phyloP scores from a whole-genome alignment of 2,329 filamentous ascomycete genomes.

The Trichoderma atroviride region DNA sequence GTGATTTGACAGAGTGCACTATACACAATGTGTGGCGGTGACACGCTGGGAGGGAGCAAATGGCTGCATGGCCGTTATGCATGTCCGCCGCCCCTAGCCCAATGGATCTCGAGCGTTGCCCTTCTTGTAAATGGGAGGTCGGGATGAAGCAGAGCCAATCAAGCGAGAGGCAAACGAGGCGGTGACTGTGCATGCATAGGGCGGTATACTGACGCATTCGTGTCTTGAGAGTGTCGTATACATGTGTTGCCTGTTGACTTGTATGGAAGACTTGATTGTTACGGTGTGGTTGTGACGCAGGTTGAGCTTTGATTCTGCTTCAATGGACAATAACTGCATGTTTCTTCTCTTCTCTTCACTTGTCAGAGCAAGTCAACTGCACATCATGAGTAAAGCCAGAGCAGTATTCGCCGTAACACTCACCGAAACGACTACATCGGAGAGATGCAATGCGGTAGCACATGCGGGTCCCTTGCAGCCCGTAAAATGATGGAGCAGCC shows the following conservation, averaged over 20 bases:
- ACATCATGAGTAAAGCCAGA: not conserved
- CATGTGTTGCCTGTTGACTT: not conserved
- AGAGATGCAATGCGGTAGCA: slow-evolving; percentile 21
- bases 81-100: slow-evolving; percentile 10
- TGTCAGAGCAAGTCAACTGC: too few species aligned
- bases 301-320: not conserved
- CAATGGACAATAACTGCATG: not conserved
- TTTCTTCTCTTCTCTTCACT: not conserved
- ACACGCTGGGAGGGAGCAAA: not conserved
- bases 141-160: slow-evolving; percentile 24
- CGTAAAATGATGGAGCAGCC: slow-evolving; percentile 10
- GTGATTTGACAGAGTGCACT: slow-evolving; percentile 14
- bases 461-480: slow-evolving; percentile 21
- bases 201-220: not conserved
- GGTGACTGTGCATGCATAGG: slow-evolving; percentile 8
- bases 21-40: slow-evolving; percentile 3
- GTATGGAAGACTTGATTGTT: not conserved
- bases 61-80: slow-evolving; percentile 20
- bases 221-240: not conserved
- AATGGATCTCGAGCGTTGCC: slow-evolving; percentile 9
- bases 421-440: slow-evolving; percentile 16
- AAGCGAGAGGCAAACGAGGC: slow-evolving; percentile 11
- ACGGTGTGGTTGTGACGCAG: not conserved
- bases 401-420: slow-evolving; percentile 2
- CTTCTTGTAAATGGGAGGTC: slow-evolving; percentile 12